These are phyloP conservation scores for Amanita rubescens DNA, from an alignment of 768 basidiomycete genomes.

Conservation along the genomic window DNA sequence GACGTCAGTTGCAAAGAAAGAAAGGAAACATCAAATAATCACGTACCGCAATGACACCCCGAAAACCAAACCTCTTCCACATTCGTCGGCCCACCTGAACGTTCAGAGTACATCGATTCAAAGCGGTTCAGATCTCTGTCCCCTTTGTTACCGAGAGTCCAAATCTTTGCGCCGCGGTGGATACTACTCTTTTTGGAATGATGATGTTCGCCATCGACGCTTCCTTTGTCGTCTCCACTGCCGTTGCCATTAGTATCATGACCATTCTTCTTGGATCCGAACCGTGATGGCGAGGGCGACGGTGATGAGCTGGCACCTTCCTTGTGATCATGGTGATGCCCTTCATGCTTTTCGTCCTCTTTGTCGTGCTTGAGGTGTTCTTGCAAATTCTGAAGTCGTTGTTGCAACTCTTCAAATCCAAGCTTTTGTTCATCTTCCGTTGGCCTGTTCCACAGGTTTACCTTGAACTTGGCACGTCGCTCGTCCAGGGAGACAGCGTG, in stretches of 20 bases:
- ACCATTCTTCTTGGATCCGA: not conserved
- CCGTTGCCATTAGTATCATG: not conserved
- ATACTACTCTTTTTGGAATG: not conserved
- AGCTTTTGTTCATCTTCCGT: constrained; percentile 20
- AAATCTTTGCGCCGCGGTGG: not conserved
- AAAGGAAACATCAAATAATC: not conserved
- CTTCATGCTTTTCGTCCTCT: not conserved
- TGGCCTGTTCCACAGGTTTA: constrained; percentile 41
- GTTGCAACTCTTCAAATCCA: constrained; percentile 7
- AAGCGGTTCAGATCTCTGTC: constrained; percentile 21
- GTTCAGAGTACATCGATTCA: constrained; percentile 25
- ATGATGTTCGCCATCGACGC: not conserved
- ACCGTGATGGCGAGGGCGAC: not conserved
- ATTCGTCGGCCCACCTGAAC: constrained; percentile 19
- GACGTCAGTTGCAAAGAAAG: not conserved
- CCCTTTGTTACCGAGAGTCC: constrained; percentile 15
- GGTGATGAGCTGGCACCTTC: not conserved
- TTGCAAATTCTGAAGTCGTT: not conserved
- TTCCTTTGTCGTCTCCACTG: too few species aligned
- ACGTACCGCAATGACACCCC: constrained; percentile 41
- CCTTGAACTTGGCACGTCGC: constrained; percentile 51
- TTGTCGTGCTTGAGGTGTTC: not conserved
- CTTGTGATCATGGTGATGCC: not conserved
- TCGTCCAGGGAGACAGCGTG: constrained; percentile 65
- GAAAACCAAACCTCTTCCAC: constrained; percentile 69